Base-by-base conservation (phyloP, 148 eudicot species). In the Chenopodium berlandieri region DNA sequence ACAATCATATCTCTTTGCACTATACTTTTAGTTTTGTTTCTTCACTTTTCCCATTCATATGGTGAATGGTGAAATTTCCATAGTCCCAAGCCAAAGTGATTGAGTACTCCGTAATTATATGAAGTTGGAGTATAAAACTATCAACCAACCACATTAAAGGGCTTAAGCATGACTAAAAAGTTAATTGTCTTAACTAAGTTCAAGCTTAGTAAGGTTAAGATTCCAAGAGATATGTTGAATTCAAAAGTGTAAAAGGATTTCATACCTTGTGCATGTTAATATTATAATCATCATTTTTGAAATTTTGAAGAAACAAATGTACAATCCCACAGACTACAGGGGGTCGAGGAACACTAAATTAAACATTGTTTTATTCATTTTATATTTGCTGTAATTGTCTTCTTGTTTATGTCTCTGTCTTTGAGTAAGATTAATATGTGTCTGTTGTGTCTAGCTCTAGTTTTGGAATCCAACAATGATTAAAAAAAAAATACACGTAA, bases 201-300 rank as follows among this genome's bases (percentile, higher is more conserved):
- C n/a, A 4, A 75, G 66, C 37, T 75, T 44, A 56, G 27, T 31
- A 56, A 32, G 47, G 23, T 14, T 62, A 20, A 54, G 65, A 75
- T 75, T 75, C 78, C 66, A 75, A 75, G 67, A 75, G 78, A 75
- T 75, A 12, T 54, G 66, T 30, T 67, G 2, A 27, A 67, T 67
- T 67, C 32, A 25, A 25, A 67, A 67, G 11, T 67, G 37, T 67
- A 25, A 19, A 16, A 46, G 32, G 25, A 73, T 48, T 40, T 30
- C 30, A 40, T 19, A 40, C 30, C 54, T 73, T 58, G 20, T 73
- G 60, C 76, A 73, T 47, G 71, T 23, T 11, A 27, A 12, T 7
- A 67, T 30, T 66, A 66, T 13, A 13, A 50, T 10, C 54, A 48
- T 40, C 44, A 40, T 40, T 40, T 40, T 40, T 40, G 44, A 40